Evolutionary conservation across 257 asterid species (phyloP).

Genomic region (Mitragyna speciosa): DNA sequence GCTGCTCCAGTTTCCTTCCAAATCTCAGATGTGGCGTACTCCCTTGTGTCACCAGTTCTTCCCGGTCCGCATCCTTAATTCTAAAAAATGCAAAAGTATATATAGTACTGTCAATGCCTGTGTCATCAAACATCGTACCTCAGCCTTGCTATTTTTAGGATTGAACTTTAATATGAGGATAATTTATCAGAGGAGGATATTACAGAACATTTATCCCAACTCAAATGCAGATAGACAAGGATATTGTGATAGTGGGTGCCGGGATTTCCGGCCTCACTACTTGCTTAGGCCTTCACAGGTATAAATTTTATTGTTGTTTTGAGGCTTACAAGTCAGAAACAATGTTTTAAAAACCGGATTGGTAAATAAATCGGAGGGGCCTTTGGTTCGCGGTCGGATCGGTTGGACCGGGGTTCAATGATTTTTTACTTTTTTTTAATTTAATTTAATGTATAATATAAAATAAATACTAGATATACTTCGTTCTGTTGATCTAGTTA

Average conservation of each 20-base stretch:
- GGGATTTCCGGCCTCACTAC: conserved; percentile 59
- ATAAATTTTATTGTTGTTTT: background rate
- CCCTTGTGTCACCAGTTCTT: background rate
- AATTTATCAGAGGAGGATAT: no score
- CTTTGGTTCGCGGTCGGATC: no score
- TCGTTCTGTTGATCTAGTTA: no score
- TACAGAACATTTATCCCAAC: background rate
- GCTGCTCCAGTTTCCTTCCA: background rate
- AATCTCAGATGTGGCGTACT: background rate
- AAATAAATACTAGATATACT: no score
- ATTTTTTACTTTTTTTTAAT: no score
- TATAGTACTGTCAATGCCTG: no score
- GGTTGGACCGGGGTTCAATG: no score
- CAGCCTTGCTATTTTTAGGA: background rate
- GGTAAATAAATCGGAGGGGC: no score
- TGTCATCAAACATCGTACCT: background rate
- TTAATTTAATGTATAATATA: no score
- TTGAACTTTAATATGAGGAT: background rate
- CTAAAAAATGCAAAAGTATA: background rate
- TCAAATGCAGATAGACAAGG: conserved; percentile 23
- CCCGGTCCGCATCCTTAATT: background rate
- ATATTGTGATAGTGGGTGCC: conserved; percentile 49
- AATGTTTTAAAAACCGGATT: no score
- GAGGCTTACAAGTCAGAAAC: background rate
- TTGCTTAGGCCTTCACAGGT: conserved; percentile 70